Conservation (phyloP, 1,139 yeast species). For the Debaryomycetaceae sp. region DNA sequence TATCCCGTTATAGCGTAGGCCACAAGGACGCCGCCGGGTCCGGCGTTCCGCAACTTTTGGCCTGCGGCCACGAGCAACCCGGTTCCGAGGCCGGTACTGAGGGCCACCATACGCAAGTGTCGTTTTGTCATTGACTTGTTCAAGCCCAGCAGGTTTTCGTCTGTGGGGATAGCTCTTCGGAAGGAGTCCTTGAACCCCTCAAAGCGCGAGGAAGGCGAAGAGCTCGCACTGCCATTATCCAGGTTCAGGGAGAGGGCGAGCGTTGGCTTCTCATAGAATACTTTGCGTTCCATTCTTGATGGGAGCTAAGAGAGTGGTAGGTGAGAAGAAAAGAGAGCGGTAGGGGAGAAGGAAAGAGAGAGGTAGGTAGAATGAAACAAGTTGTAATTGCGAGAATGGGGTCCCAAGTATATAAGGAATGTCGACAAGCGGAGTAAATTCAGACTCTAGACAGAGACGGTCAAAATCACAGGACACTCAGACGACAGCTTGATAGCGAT, state of each 20-base stretch:
- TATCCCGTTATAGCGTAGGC: slow-evolving; percentile 24
- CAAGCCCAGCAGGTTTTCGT: slow-evolving; percentile 4
- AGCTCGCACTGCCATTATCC: neutral
- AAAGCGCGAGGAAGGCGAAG: neutral
- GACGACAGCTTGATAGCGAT: no score
- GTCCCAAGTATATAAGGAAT: no score
- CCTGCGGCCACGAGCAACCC: slow-evolving; percentile 29
- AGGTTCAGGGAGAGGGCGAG: neutral
- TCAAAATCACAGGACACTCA: no score
- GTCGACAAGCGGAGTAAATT: no score
- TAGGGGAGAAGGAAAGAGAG: neutral
- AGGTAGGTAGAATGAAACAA: neutral
- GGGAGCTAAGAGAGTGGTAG: no score
- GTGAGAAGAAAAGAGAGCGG: neutral
- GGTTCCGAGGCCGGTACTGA: slow-evolving; percentile 27
- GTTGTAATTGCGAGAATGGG: no score
- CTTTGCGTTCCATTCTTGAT: neutral
- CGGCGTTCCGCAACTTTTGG: slow-evolving; percentile 20
- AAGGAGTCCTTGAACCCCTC: slow-evolving; percentile 7
- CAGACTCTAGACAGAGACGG: no score
- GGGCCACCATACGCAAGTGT: slow-evolving; percentile 23
- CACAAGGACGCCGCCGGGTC: slow-evolving; percentile 23
- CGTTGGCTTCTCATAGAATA: neutral
- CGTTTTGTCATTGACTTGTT: slow-evolving; percentile 7
- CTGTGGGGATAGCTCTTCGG: slow-evolving; percentile 6